Base-by-base conservation (phyloP, 2,329 filamentous ascomycete genomes). In the Aspergillus amoenus region DNA sequence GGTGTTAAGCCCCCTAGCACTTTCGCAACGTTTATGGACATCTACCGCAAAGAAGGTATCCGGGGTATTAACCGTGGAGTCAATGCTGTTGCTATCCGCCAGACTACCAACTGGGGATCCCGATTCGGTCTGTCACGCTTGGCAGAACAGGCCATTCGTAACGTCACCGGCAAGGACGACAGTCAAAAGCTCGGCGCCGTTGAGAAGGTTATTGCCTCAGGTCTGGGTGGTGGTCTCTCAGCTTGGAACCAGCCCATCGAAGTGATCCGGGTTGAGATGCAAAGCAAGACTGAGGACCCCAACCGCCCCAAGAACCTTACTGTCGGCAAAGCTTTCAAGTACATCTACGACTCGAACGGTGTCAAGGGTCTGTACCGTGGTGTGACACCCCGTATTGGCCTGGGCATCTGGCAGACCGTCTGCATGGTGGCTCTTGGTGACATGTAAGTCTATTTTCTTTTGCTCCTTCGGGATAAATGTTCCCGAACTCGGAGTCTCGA, bases 171-270 rank as follows among this genome's bases (percentile, higher is more conserved):
- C 74, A 97, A 99, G 84, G 84, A 88, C 64, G 81, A 93, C 12
- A 82, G 82, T 65, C 86, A 93, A 74, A 92, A 91, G 81, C 85
- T 99, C 63, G 81, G 80, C 66, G 86, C 89, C 30, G 73, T 81
- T 60, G 94, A 99, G 83, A 97, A 97, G 86, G 88, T 99, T 72
- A 75, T 91, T 56, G 93, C 94, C 47, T 91, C 88, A 62, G 86
- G 86, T 64, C 75, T 99, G 9, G 94, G 94, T 80, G 94, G 94
- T 85, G 94, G 94, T 74, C 83, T 99, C 70, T 92, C 88, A 62
- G 94, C 94, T 64, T 99, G 94, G 94, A 99, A 99, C 81, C 94
- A 99, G 84, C 94, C 94, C 62, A 99, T 99, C 75, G 94, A 99
- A 85, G 94, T 99, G 74, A 97, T 99, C 75, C 91, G 94, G 64